phyloP scores from a whole-genome alignment of 2,329 filamentous ascomycete genomes.

The Diaporthe helianthi region DNA sequence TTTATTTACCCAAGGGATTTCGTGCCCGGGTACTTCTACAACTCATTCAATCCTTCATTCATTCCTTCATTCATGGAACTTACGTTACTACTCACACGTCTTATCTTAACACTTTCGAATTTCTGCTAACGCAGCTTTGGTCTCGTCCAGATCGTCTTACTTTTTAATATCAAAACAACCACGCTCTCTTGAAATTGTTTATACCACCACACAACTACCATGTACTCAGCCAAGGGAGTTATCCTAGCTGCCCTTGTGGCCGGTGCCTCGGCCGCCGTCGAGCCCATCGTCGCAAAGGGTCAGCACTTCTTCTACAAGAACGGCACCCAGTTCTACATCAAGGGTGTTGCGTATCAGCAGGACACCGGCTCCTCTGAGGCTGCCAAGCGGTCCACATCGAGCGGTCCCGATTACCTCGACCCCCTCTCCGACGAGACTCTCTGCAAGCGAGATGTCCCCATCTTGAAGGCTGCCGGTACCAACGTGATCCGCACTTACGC shows the following conservation, averaged over 20 bases:
- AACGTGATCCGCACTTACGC: constrained; percentile 97
- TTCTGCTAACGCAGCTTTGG: constrained; percentile 22
- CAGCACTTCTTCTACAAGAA: constrained; percentile 80
- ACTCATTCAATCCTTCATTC: not conserved
- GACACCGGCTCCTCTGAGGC: constrained; percentile 57
- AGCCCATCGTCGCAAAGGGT: constrained; percentile 35
- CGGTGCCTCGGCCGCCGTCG: constrained; percentile 25
- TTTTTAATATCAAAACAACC: constrained; percentile 16
- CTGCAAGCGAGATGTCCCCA: constrained; percentile 87
- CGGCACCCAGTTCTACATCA: constrained; percentile 75
- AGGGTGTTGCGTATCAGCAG: constrained; percentile 94
- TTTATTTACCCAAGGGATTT: not conserved
- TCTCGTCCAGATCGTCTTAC: constrained; percentile 23
- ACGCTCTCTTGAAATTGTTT: constrained; percentile 18
- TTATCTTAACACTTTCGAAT: not conserved
- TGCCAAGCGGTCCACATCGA: constrained; percentile 56
- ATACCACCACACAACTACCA: not conserved
- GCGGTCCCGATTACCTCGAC: constrained; percentile 71
- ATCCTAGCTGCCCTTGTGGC: constrained; percentile 32
- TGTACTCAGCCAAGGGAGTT: constrained; percentile 34
- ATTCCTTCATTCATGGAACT: not conserved
- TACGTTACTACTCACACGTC: not conserved
- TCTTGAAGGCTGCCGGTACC: constrained; percentile 78
- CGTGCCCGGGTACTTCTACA: not conserved
- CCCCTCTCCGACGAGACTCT: constrained; percentile 75